Percentiles rank a stretch among this genome's conserved stretches.
phyloP scores from a whole-genome alignment of 257 asterid species.

The Avicennia marina region DNA sequence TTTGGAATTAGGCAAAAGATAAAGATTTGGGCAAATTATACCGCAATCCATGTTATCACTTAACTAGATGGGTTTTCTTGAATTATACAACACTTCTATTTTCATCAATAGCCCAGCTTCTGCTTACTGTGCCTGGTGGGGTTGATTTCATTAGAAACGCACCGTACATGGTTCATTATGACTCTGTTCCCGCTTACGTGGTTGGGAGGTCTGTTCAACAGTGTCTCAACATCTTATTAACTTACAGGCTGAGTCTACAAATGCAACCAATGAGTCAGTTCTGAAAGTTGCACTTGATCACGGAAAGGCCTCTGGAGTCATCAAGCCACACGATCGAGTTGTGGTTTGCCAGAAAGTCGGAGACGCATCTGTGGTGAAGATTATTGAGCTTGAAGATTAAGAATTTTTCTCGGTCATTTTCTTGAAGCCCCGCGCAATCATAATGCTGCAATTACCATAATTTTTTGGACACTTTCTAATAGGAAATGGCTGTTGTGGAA shows the following conservation, averaged over 20 bases:
- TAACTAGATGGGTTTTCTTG: too few species aligned
- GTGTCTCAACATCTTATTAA: not conserved
- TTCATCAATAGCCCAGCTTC: too few species aligned
- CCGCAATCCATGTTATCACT: not conserved
- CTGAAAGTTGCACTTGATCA: constrained; percentile 65
- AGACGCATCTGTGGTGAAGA: constrained; percentile 71
- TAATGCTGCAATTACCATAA: too few species aligned
- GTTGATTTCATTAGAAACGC: too few species aligned
- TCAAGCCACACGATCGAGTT: constrained; percentile 60
- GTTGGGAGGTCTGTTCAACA: not conserved
- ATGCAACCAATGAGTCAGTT: constrained; percentile 56
- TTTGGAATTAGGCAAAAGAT: not conserved
- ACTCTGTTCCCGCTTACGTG: too few species aligned
- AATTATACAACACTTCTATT: too few species aligned
- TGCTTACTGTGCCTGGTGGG: too few species aligned
- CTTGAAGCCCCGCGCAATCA: too few species aligned
- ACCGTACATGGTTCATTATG: too few species aligned
- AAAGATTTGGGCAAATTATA: not conserved
- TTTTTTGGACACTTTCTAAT: too few species aligned
- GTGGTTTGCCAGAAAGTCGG: constrained; percentile 72
- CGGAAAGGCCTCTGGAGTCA: constrained; percentile 56
- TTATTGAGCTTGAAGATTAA: constrained; percentile 64
- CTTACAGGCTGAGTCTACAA: constrained; percentile 57
- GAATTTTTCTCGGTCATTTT: too few species aligned
- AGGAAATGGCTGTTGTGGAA: too few species aligned